Evolutionary conservation across 2,329 filamentous ascomycete genomes (phyloP).

Genomic region (Teratosphaeria nubilosa): DNA sequence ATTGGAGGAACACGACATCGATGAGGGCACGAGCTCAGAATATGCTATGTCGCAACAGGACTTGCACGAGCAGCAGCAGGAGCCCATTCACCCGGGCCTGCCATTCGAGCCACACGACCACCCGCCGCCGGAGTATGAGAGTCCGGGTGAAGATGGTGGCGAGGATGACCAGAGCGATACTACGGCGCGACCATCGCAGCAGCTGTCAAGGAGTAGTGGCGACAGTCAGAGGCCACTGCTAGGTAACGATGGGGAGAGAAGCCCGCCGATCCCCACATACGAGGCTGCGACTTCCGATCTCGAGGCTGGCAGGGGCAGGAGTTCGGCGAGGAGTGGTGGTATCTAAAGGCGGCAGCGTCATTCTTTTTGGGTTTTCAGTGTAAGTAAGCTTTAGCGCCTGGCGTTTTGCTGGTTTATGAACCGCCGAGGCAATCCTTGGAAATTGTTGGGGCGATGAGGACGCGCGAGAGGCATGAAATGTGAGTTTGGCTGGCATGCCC

Average conservation of each 20-base stretch:
- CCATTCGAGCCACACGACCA: constrained; percentile 24
- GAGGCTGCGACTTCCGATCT: constrained; percentile 53
- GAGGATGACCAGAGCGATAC: constrained; percentile 10
- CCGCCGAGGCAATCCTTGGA: background rate
- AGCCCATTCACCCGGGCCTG: constrained; percentile 15
- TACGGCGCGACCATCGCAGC: constrained; percentile 17
- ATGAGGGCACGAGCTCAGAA: constrained; percentile 52
- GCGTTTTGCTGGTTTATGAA: background rate
- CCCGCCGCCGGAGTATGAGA: constrained; percentile 40
- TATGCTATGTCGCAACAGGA: constrained; percentile 14
- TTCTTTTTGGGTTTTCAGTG: background rate
- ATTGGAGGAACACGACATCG: constrained; percentile 42
- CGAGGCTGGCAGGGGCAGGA: constrained; percentile 17
- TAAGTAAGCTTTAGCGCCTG: background rate
- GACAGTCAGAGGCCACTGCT: constrained; percentile 7
- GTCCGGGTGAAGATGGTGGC: constrained; percentile 25
- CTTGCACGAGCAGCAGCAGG: constrained; percentile 7
- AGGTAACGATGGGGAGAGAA: constrained; percentile 5
- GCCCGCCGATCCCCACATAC: constrained; percentile 72
- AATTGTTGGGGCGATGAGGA: background rate
- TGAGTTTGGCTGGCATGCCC: background rate
- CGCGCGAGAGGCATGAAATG: background rate
- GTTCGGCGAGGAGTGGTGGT: constrained; percentile 7
- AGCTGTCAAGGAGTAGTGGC: constrained; percentile 6
- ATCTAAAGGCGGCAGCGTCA: too few relatives aligned